A percentile compares a stretch with the other conserved stretches of the same genome.
Conservation (phyloP, 2,329 filamentous ascomycete species). For the Metarhizium guizhouense region DNA sequence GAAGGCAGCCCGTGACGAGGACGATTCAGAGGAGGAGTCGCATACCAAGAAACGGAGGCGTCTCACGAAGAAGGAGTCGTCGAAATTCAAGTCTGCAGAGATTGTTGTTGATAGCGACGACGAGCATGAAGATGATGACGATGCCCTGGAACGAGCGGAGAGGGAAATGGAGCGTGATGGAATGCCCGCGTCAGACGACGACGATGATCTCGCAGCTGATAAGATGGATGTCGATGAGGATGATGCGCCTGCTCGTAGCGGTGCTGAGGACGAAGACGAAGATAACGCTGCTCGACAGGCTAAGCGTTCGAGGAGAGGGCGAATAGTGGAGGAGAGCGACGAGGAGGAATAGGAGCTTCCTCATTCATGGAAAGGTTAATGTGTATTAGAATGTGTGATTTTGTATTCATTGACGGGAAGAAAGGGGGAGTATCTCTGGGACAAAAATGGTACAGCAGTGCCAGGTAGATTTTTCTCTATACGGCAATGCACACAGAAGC, state of each 20-base stretch:
- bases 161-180: conserved; percentile 28
- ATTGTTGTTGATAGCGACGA: conserved; percentile 71
- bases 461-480: background rate
- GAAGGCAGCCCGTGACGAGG: conserved; percentile 30
- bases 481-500: background rate
- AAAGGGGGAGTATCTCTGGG: background rate
- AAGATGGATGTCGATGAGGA: conserved; percentile 45
- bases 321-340: conserved; percentile 35
- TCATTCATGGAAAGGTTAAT: background rate
- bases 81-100: conserved; percentile 81
- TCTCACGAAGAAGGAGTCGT: conserved; percentile 38
- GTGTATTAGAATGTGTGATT: background rate
- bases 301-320: conserved; percentile 40
- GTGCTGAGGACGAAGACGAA: conserved; percentile 30
- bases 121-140: conserved; percentile 36
- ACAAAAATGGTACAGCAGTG: conserved; percentile 6
- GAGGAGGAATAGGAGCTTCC: conserved; percentile 6
- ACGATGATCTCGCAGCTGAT: conserved; percentile 30
- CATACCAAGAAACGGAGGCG: conserved; percentile 55
- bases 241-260: conserved; percentile 16
- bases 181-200: conserved; percentile 26
- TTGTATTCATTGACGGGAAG: background rate
- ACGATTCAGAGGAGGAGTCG: conserved; percentile 32
- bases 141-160: conserved; percentile 37
- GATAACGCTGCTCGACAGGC: conserved; percentile 27